Conservation (phyloP, 2,329 filamentous ascomycete species). For the Pyrenophora teres region DNA sequence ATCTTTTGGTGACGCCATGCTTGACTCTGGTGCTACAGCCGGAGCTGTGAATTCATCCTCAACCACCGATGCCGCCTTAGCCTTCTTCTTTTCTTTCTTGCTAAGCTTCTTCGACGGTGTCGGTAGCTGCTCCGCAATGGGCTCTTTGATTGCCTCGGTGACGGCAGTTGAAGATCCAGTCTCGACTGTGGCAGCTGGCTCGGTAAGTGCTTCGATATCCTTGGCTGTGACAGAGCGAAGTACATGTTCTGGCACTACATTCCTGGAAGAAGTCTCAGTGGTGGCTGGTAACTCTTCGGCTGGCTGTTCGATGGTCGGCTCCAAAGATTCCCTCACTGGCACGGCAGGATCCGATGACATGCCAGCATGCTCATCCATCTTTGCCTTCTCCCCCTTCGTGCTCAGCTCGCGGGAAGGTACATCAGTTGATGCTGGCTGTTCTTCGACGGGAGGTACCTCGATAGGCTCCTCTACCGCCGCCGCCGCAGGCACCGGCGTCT, state of each 20-base stretch:
- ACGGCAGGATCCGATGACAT: not conserved
- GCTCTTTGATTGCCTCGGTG: not conserved
- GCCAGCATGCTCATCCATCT: slow-evolving; percentile 20
- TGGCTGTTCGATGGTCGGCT: slow-evolving; percentile 3
- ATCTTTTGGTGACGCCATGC: not conserved
- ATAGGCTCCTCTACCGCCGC: slow-evolving; percentile 8
- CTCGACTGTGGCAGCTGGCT: not conserved
- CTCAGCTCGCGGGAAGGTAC: slow-evolving; percentile 21
- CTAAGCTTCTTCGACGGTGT: slow-evolving; percentile 24
- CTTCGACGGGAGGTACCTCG: slow-evolving; percentile 5
- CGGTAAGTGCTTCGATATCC: not conserved
- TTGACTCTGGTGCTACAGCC: not conserved
- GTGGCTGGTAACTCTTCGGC: not conserved
- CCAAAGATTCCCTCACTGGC: not conserved
- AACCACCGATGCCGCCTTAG: slow-evolving; percentile 20
- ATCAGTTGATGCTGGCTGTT: slow-evolving; percentile 4
- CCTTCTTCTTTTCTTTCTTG: slow-evolving; percentile 38
- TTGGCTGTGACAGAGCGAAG: not conserved
- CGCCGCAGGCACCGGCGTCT: slow-evolving; percentile 5
- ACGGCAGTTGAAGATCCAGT: not conserved
- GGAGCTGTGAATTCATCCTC: slow-evolving; percentile 1
- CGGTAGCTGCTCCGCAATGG: slow-evolving; percentile 12
- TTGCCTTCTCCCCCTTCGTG: slow-evolving; percentile 37
- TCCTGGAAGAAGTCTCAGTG: not conserved
- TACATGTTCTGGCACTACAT: not conserved